A percentile compares a stretch with the other conserved stretches of the same genome.
Evolutionary conservation across 2,329 filamentous ascomycete species (phyloP).

Genomic region (Ambrosiella xylebori): DNA sequence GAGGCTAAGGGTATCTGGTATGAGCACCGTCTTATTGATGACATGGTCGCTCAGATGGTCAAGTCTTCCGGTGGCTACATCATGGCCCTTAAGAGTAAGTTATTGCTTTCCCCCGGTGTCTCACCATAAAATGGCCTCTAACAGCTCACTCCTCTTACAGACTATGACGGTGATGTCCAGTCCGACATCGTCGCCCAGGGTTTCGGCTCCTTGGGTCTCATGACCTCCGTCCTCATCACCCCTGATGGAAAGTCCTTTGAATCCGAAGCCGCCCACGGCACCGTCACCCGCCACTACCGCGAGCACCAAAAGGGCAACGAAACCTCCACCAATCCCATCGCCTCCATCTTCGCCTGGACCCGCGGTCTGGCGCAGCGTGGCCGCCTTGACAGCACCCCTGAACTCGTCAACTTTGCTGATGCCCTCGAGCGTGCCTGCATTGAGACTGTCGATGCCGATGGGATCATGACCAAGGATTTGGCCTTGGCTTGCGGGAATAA

Average conservation of each 20-base stretch:
- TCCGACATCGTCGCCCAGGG: constrained; percentile 97
- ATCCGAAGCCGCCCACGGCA: constrained; percentile 94
- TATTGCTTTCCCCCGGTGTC: neutral
- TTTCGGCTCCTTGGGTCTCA: constrained; percentile 92
- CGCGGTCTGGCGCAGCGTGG: constrained; percentile 85
- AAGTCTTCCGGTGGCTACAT: constrained; percentile 94
- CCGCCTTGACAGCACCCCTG: constrained; percentile 80
- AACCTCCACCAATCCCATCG: constrained; percentile 96
- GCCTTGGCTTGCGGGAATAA: constrained; percentile 89
- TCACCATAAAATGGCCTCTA: neutral
- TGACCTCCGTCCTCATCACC: constrained; percentile 95
- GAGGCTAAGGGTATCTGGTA: constrained; percentile 94
- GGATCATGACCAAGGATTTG: constrained; percentile 98
- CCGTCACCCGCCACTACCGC: constrained; percentile 94
- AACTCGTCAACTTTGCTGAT: constrained; percentile 81
- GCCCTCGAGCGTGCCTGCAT: constrained; percentile 82
- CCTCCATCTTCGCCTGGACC: constrained; percentile 98
- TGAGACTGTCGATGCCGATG: constrained; percentile 82
- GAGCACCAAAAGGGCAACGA: constrained; percentile 97
- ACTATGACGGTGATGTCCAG: constrained; percentile 98
- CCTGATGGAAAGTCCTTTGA: constrained; percentile 95
- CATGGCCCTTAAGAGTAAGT: constrained; percentile 93
- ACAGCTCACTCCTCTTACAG: constrained; percentile 26
- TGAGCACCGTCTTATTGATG: constrained; percentile 96
- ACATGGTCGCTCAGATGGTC: constrained; percentile 99